These are phyloP conservation scores for Sphagnum magellanicum DNA, from an alignment of 228 moss, liverwort and hornwort species.

Conservation along the genomic window DNA sequence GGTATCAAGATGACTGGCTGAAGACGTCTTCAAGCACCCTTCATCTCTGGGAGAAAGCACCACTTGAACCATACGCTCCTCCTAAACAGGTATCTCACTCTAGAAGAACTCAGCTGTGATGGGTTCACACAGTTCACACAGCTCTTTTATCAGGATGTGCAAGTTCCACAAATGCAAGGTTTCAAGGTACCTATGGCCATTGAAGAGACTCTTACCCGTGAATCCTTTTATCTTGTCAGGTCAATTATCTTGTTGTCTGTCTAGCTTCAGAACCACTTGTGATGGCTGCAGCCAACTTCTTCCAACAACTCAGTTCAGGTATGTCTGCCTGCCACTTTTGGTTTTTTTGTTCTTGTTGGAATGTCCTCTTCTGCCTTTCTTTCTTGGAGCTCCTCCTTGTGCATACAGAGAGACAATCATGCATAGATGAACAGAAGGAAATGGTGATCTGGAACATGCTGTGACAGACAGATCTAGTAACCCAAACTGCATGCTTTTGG, in stretches of 20 bases:
- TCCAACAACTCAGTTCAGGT: constrained; percentile 97
- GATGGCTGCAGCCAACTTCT: constrained; percentile 76
- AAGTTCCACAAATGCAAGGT: no score
- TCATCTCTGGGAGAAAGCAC: constrained; percentile 92
- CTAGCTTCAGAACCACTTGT: constrained; percentile 81
- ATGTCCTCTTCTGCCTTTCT: no score
- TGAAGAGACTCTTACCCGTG: no score
- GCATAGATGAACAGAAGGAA: no score
- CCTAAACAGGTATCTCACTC: constrained; percentile 70
- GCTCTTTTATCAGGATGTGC: no score
- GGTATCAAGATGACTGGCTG: constrained; percentile 98
- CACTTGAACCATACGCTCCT: constrained; percentile 83
- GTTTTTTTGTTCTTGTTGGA: neutral
- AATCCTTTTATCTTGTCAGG: constrained; percentile 21
- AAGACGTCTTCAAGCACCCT: constrained; percentile 79
- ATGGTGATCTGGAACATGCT: no score
- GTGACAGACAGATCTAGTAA: no score
- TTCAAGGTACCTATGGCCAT: no score
- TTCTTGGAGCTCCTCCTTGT: no score
- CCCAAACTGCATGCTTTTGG: neutral
- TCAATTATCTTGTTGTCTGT: constrained; percentile 87
- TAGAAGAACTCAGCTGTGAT: neutral
- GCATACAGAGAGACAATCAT: no score
- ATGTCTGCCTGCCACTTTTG: constrained; percentile 1
- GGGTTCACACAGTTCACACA: neutral